Evolutionary conservation across 2,329 filamentous ascomycete species (phyloP).

Genomic region (Trichophyton schoenleinii): DNA sequence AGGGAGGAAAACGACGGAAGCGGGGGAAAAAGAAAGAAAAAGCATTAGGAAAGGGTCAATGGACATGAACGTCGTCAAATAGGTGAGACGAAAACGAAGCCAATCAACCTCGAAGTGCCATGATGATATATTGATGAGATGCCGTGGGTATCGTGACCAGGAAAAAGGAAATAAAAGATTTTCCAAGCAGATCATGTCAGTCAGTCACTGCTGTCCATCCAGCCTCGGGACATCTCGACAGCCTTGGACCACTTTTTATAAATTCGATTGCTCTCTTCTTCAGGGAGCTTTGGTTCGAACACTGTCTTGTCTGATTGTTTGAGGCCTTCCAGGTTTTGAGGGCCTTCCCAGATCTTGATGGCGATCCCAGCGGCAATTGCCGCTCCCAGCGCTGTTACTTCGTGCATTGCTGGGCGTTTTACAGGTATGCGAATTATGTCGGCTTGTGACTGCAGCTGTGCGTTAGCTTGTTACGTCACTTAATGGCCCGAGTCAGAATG

Average conservation of each 20-base stretch:
- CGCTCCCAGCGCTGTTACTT: slow-evolving; percentile 78
- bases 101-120: neutral
- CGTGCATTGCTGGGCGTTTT: slow-evolving; percentile 73
- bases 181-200: neutral
- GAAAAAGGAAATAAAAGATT: neutral
- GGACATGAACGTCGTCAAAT: neutral
- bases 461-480: slow-evolving; percentile 11
- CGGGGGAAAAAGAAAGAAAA: neutral
- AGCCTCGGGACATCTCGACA: slow-evolving; percentile 66
- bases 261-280: slow-evolving; percentile 47
- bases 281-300: slow-evolving; percentile 55
- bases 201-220: slow-evolving; percentile 34
- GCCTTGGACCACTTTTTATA: slow-evolving; percentile 64
- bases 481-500: neutral
- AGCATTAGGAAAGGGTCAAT: too few species aligned
- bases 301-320: slow-evolving; percentile 54
- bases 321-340: slow-evolving; percentile 60
- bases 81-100: neutral
- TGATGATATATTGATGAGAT: neutral
- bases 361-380: slow-evolving; percentile 84
- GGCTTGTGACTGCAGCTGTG: slow-evolving; percentile 55
- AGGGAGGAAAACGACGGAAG: neutral
- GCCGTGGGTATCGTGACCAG: neutral
- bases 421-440: slow-evolving; percentile 75
- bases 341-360: slow-evolving; percentile 61